These are phyloP conservation scores for Carnegiea gigantea DNA, from an alignment of 179 eudicot species.

Conservation along the genomic window DNA sequence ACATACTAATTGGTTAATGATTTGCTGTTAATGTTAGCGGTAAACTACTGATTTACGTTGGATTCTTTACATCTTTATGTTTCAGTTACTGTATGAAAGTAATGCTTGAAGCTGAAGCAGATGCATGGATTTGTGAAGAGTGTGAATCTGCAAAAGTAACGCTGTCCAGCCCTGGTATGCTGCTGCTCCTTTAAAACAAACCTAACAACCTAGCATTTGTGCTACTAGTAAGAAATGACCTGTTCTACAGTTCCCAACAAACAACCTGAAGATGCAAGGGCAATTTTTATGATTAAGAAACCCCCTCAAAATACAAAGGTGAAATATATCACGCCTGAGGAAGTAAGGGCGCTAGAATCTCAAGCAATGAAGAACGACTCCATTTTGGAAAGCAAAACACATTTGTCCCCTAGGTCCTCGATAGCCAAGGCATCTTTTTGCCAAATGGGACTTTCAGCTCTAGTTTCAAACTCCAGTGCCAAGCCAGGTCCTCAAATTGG, in stretches of 20 bases:
- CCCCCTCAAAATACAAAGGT: background rate
- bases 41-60: background rate
- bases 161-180: background rate
- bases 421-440: background rate
- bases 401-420: background rate
- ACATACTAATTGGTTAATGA: too few relatives aligned
- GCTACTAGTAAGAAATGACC: background rate
- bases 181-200: background rate
- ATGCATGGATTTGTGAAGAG: background rate
- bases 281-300: background rate
- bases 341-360: background rate
- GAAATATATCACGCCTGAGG: background rate
- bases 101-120: background rate
- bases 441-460: background rate
- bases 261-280: background rate
- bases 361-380: background rate
- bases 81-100: background rate
- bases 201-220: background rate
- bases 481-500: background rate
- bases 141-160: background rate
- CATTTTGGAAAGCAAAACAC: background rate
- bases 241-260: background rate
- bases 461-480: background rate
- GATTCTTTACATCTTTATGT: background rate
- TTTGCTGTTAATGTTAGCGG: too few relatives aligned